Evolutionary conservation across 2,329 filamentous ascomycete species (phyloP), one percentile per base, ranked within the genome.

Genomic region (Fusarium metavorans): DNA sequence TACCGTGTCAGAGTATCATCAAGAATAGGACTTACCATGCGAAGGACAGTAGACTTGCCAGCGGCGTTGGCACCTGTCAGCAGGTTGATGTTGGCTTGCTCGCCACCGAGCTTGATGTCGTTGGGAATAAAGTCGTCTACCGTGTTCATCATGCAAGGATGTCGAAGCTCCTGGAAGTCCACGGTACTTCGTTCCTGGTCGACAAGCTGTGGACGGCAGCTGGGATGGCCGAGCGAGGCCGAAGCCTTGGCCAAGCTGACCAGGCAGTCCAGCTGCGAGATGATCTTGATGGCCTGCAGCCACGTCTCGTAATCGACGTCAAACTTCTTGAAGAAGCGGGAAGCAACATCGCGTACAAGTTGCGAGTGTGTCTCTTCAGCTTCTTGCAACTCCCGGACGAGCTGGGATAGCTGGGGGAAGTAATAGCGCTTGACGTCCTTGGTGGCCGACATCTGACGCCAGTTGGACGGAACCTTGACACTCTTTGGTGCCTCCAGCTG

Each of bases 61-160:
- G 97, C 97, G 10, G 97, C 97, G 80, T 99, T 99, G 70, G 97
- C 97, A 81, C 97, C 97, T 2, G 97, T 99, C 43, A 99, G 89
- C 34, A 99, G 87, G 77, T 94, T 95, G 77, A 99, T 96, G 78
- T 96, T 98, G 63, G 95, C 88, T 9, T 88, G 87, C 11, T 92
- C 87, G 7, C 97, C 97, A 69, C 97, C 97, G 4, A 99, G 91
- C 68, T 91, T 91, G 74, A 99, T 91, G 80, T 98, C 94, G 79
- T 99, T 99, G 5, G 97, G 97, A 71, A 99, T 99, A 79, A 99
- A 99, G 82, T 98, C 95, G 63, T 93, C 92, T 3, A 97, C 94
- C 4, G 92, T 94, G 71, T 93, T 94, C 71, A 95, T 88, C 90
- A 99, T 97, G 85, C 97, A 99, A 4, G 97, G 97, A 80, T 99